A percentile compares a stretch with the other conserved stretches of the same genome.
Conservation (phyloP, 2,329 filamentous ascomycete species). For the Cladosporium cucumerinum region DNA sequence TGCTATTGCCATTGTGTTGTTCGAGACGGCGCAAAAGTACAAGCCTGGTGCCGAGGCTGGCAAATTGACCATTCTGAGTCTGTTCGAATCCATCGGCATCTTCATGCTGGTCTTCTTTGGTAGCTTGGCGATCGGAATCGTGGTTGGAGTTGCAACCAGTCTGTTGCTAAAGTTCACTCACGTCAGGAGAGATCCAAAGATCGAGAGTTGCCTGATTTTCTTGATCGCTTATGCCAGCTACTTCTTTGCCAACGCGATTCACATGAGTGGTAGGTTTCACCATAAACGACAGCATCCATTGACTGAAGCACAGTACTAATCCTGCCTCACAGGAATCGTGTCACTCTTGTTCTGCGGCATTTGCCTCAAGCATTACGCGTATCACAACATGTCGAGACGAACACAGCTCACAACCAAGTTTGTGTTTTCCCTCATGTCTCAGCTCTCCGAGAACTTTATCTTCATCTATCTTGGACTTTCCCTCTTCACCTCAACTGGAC, state of each 20-base stretch:
- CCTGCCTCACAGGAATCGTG: slow-evolving; percentile 70
- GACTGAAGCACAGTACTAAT: slow-evolving; percentile 12
- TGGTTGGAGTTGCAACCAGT: slow-evolving; percentile 83
- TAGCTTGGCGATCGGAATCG: slow-evolving; percentile 81
- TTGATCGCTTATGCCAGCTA: slow-evolving; percentile 95
- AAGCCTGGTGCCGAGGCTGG: slow-evolving; percentile 68
- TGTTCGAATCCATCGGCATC: slow-evolving; percentile 88
- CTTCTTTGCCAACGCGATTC: slow-evolving; percentile 93
- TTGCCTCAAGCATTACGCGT: slow-evolving; percentile 96
- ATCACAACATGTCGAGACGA: slow-evolving; percentile 98
- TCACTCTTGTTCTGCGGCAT: slow-evolving; percentile 97
- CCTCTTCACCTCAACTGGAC: slow-evolving; percentile 82
- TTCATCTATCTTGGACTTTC: slow-evolving; percentile 97
- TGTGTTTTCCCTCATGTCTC: slow-evolving; percentile 89
- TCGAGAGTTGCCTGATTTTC: slow-evolving; percentile 91
- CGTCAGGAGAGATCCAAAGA: slow-evolving; percentile 87
- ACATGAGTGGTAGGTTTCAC: slow-evolving; percentile 77
- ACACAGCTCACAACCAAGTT: slow-evolving; percentile 98
- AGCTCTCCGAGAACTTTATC: slow-evolving; percentile 98
- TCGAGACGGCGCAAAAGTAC: slow-evolving; percentile 95
- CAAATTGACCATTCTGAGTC: slow-evolving; percentile 71
- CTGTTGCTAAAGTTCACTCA: slow-evolving; percentile 92
- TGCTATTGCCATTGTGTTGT: slow-evolving; percentile 96
- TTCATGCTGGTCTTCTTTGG: slow-evolving; percentile 97
- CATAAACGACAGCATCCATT: background rate